These are phyloP conservation scores for Chalaropsis thielavioides DNA, from an alignment of 2,329 filamentous ascomycete genomes.

Conservation along the genomic window DNA sequence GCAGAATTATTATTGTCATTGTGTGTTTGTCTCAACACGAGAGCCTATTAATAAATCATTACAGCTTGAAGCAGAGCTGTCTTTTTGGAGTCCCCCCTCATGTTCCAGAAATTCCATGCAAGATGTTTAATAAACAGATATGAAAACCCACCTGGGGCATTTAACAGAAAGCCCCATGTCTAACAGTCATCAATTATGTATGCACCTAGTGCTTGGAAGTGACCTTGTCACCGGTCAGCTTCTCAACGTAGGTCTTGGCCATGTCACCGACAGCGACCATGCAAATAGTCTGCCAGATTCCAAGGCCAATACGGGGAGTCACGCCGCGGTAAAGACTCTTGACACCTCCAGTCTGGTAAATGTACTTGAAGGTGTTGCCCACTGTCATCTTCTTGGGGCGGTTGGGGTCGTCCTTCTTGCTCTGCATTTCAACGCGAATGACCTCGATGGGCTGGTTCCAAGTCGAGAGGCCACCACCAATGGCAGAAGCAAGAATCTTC, in stretches of 20 bases:
- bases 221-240: constrained; percentile 48
- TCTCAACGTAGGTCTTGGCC: constrained; percentile 56
- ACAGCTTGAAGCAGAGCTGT: background rate
- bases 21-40: background rate
- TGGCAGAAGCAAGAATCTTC: constrained; percentile 73
- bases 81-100: background rate
- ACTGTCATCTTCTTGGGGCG: constrained; percentile 98
- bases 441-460: constrained; percentile 99
- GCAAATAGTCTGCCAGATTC: constrained; percentile 98
- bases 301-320: constrained; percentile 79
- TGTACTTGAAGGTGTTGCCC: constrained; percentile 70
- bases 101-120: background rate
- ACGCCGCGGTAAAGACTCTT: constrained; percentile 94
- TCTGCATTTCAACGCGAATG: constrained; percentile 99
- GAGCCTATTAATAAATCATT: background rate
- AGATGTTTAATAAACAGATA: background rate
- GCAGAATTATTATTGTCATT: background rate
- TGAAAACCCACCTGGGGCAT: too few species aligned
- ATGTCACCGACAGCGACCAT: constrained; percentile 99
- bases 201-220: constrained; percentile 49
- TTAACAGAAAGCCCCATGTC: background rate
- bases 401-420: constrained; percentile 95
- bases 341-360: constrained; percentile 77
- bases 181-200: background rate
- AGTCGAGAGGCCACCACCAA: constrained; percentile 87